phyloP scores from a whole-genome alignment of 2,329 filamentous ascomycete genomes.

The Ophiostoma tasmaniense region DNA sequence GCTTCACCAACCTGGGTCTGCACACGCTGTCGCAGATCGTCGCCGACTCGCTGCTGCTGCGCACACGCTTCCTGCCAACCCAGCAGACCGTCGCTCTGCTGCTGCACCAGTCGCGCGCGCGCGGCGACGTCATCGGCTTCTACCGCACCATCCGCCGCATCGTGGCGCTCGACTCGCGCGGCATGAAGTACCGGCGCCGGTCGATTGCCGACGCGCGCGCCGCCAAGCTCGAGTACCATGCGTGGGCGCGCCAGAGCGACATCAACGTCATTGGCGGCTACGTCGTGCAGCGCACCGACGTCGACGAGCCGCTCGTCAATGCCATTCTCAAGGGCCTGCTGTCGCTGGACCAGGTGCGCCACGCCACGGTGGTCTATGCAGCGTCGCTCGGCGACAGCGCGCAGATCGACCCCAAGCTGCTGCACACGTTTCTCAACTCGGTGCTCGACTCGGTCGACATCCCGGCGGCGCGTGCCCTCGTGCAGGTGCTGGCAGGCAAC shows the following conservation, averaged over 20 bases:
- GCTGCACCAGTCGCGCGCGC: slow-evolving; percentile 41
- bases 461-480: slow-evolving; percentile 28
- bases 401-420: slow-evolving; percentile 31
- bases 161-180: slow-evolving; percentile 35
- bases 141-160: slow-evolving; percentile 39
- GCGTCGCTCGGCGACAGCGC: slow-evolving; percentile 30
- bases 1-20: slow-evolving; percentile 47
- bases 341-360: slow-evolving; percentile 36
- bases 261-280: slow-evolving; percentile 27
- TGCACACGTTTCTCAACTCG: slow-evolving; percentile 36
- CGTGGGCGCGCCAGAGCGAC: slow-evolving; percentile 25
- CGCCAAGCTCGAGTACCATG: slow-evolving; percentile 20
- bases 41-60: slow-evolving; percentile 41
- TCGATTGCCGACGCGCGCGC: background rate
- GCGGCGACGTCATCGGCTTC: slow-evolving; percentile 35
- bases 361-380: slow-evolving; percentile 37
- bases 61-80: slow-evolving; percentile 39
- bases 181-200: slow-evolving; percentile 30
- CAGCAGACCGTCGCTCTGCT: slow-evolving; percentile 41
- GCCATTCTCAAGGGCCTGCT: slow-evolving; percentile 41
- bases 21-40: slow-evolving; percentile 45
- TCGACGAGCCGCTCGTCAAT: slow-evolving; percentile 36
- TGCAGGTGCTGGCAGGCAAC: slow-evolving; percentile 27
- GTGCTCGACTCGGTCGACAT: slow-evolving; percentile 35
- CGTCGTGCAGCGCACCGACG: slow-evolving; percentile 33